phyloP scores from a whole-genome alignment of 2,329 filamentous ascomycete genomes.

The Colletotrichum sansevieriae region DNA sequence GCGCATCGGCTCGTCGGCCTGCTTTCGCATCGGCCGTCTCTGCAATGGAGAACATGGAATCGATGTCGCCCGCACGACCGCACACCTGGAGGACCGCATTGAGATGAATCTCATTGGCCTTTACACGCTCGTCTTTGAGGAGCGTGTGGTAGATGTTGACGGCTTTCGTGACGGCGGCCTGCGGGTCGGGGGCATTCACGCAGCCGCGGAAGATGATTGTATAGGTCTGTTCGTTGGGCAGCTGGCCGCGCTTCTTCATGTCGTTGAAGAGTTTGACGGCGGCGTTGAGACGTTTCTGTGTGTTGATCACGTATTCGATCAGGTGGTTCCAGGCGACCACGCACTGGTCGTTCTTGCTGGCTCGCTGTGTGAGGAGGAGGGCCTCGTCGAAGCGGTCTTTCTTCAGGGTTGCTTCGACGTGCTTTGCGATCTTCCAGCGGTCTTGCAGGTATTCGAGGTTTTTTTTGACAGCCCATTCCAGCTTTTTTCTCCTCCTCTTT shows the following conservation, averaged over 20 bases:
- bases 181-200: constrained; percentile 68
- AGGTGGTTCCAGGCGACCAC: constrained; percentile 90
- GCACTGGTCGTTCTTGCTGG: constrained; percentile 74
- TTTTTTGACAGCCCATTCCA: constrained; percentile 59
- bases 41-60: constrained; percentile 82
- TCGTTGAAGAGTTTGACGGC: constrained; percentile 91
- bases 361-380: constrained; percentile 73
- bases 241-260: constrained; percentile 95
- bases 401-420: constrained; percentile 72
- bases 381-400: constrained; percentile 76
- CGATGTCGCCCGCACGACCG: constrained; percentile 78
- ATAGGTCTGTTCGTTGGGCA: constrained; percentile 85
- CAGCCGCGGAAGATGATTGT: constrained; percentile 86
- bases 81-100: constrained; percentile 92
- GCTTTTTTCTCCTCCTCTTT: constrained; percentile 45
- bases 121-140: constrained; percentile 67
- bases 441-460: constrained; percentile 76
- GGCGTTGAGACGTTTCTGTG: constrained; percentile 66
- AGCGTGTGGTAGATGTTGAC: constrained; percentile 84
- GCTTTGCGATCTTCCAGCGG: constrained; percentile 78
- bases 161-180: constrained; percentile 75
- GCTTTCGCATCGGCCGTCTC: constrained; percentile 75
- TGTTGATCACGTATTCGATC: constrained; percentile 77
- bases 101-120: constrained; percentile 83
- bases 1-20: constrained; percentile 71